Base-by-base conservation (phyloP, 768 basidiomycete genomes). In the Boletus edulis region DNA sequence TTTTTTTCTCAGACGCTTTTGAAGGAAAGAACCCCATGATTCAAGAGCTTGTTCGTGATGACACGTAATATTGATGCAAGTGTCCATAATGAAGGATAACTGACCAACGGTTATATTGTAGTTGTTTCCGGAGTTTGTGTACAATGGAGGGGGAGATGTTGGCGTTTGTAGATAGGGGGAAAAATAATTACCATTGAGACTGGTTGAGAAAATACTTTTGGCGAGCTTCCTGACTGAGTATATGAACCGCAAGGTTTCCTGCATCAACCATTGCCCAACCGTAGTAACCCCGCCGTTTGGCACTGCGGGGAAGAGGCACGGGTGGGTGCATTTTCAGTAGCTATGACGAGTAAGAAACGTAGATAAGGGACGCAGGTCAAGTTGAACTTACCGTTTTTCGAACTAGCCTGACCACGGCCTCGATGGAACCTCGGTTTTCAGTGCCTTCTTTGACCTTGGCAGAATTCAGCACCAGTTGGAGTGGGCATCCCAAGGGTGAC, bases 211-310 rank as follows among this genome's bases (percentile, higher is more conserved):
- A 91, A 74, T 85, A 92, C 67, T 81, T 84, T 59, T 85, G 81
- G 57, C 82, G 75, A 24, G 86, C 86, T 27, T 80, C 77, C 53
- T 71, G 79, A 71, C 86, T 87, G 55, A 92, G 61, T 45, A 94
- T 75, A 65, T 94, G 91, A 20, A 93, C 83, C 1, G 84, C 91
- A 75, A 91, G 88, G 44, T 83, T 78, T 32, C 90, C 90, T 8
- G 82, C 87, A 66, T 94, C 91, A 45, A 94, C 73, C 84, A 93
- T 83, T 3, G 86, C 87, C 91, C 91, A 94, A 24, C 87, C 89
- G 50, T 85, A 85, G 58, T 81, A 78, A 54, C 77, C 76, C 29
- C 79, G 75, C 34, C 80, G 79, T 64, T 83, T 84, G 31, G 81
- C 75, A 55, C 89, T 90, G 18, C 82, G 80, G 4, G 86, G 82